Evolutionary conservation across 352 stramenopile genomes (phyloP), one percentile per base, ranked within the genome.

Genomic region (Phytophthora crassamura): DNA sequence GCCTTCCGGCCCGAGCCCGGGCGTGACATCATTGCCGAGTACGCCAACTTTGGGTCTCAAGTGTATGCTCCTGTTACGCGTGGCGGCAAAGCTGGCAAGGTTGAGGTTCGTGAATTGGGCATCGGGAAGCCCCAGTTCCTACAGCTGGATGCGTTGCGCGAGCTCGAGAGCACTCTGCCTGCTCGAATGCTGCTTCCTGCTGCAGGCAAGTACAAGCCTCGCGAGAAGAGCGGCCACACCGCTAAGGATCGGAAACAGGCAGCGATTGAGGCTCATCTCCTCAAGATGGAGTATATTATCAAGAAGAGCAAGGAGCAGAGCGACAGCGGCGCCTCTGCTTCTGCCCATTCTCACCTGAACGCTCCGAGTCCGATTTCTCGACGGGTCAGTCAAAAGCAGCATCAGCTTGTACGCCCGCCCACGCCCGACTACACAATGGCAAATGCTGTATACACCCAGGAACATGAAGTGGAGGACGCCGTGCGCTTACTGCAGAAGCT

Each of bases 1-100:
- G 65, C 69, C 0, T 61, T 70, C 40, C 72, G 68, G 8, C 82
- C 75, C 14, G 75, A 82, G 2, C 67, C 60, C 41, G 64, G 69
- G 7, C 81, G 90, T 39, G 93, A 97, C 63, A 95, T 98, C 59
- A 96, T 98, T 50, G 66, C 58, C 14, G 91, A 97, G 49, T 98
- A 98, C 68, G 72, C 72, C 9, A 80, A 95, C 67, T 97, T 91
- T 59, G 65, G 69, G 12, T 97, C 88, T 5, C 73, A 72, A 25
- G 88, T 97, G 43, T 98, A 98, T 57, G 93, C 93, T 32, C 84
- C 86, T 4, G 52, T 83, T 25, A 90, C 81, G 4, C 83, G 86
- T 10, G 62, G 65, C 32, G 86, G 86, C 33, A 91, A 90, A 46
- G 59, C 76, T 28, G 82, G 83, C 11, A 83, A 82, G 36, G 52